Conservation (phyloP, 2,329 filamentous ascomycete genomes). For the Aspergillus pseudoviridinutans region DNA sequence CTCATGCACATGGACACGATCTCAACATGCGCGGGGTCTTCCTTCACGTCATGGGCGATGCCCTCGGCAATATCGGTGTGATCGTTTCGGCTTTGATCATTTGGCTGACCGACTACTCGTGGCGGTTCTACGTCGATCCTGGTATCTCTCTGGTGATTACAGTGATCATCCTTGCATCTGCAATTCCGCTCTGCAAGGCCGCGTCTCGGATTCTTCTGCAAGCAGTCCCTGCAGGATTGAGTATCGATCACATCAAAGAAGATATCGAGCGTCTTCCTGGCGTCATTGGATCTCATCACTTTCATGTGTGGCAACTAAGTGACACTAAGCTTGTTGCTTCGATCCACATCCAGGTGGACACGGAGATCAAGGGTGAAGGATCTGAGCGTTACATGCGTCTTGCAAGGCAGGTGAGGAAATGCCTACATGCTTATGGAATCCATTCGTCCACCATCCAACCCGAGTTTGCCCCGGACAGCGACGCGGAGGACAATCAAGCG, state of each 20-base stretch:
- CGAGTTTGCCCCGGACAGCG: constrained; percentile 57
- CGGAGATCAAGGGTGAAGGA: constrained; percentile 79
- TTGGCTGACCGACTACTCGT: constrained; percentile 79
- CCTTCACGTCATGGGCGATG: constrained; percentile 55
- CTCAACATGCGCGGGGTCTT: constrained; percentile 88
- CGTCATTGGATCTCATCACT: constrained; percentile 86
- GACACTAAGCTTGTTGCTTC: constrained; percentile 92
- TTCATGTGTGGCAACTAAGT: constrained; percentile 96
- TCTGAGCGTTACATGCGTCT: constrained; percentile 83
- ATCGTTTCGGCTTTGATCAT: constrained; percentile 72
- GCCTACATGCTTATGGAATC: constrained; percentile 91
- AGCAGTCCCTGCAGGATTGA: constrained; percentile 84
- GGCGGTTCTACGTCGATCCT: constrained; percentile 85
- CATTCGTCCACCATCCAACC: constrained; percentile 97
- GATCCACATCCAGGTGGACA: constrained; percentile 87
- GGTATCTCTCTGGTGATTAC: constrained; percentile 93
- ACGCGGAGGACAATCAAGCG: constrained; percentile 26
- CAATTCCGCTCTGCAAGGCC: constrained; percentile 50
- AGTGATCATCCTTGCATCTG: constrained; percentile 58
- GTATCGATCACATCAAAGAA: constrained; percentile 83
- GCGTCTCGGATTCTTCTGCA: constrained; percentile 79
- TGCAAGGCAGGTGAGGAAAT: constrained; percentile 75
- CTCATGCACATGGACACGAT: constrained; percentile 48
- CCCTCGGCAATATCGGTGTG: constrained; percentile 47
- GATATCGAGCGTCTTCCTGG: constrained; percentile 84